Percentiles rank a stretch among this genome's conserved stretches.
Evolutionary conservation across 2,329 filamentous ascomycete species (phyloP).

Genomic region (Nigrospora osmanthi): DNA sequence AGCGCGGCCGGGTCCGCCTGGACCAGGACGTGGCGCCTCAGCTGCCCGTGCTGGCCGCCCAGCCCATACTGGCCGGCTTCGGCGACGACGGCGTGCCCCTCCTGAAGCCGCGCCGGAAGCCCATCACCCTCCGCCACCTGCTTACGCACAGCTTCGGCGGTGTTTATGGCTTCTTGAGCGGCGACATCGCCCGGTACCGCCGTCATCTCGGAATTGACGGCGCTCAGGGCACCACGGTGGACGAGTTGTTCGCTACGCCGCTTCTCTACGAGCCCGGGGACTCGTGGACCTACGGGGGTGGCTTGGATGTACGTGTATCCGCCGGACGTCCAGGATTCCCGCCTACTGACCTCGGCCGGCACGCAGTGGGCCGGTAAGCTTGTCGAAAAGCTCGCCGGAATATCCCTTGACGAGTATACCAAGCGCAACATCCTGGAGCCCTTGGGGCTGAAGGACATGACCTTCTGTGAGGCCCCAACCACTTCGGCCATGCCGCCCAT

Average conservation of each 20-base stretch:
- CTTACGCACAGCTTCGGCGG: slow-evolving; percentile 38
- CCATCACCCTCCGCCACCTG: slow-evolving; percentile 37
- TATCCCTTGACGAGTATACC: slow-evolving; percentile 13
- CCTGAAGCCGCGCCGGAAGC: slow-evolving; percentile 14
- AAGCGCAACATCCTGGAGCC: slow-evolving; percentile 12
- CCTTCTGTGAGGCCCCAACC: slow-evolving; percentile 10
- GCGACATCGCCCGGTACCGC: slow-evolving; percentile 2
- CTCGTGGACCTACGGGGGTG: slow-evolving; percentile 30
- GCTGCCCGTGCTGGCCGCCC: slow-evolving; percentile 32
- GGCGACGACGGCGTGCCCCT: slow-evolving; percentile 23
- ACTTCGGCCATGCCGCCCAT: background rate
- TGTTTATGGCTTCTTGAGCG: slow-evolving; percentile 26
- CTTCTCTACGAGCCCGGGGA: slow-evolving; percentile 36
- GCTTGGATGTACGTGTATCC: slow-evolving; percentile 21
- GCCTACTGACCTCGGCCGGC: background rate
- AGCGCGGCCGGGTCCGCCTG: slow-evolving; percentile 33
- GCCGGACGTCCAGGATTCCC: background rate
- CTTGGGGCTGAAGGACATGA: slow-evolving; percentile 8
- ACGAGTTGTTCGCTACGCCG: slow-evolving; percentile 24
- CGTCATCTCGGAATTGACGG: background rate
- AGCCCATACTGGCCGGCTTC: slow-evolving; percentile 35
- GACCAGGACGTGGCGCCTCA: slow-evolving; percentile 34
- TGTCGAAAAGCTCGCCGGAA: slow-evolving; percentile 19
- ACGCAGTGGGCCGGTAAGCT: slow-evolving; percentile 24
- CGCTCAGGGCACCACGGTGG: slow-evolving; percentile 4